Conservation (phyloP, 2,329 filamentous ascomycete species). For the Aspergillus luchuensis region DNA sequence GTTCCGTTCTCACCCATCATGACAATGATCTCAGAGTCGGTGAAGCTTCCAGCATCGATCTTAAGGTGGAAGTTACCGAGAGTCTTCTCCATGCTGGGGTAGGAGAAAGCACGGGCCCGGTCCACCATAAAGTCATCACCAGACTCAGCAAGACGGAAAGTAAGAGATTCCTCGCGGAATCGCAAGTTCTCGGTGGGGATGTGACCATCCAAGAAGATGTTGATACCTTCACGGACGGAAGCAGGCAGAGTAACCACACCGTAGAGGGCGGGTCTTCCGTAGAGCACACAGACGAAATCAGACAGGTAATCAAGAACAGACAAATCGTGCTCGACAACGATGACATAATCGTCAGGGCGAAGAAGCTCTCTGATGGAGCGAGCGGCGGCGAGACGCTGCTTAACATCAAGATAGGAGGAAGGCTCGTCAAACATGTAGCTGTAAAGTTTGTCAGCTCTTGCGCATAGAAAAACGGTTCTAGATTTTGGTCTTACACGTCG, state of each 20-base stretch:
- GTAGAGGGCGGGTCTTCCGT: constrained; percentile 92
- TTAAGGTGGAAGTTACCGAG: constrained; percentile 83
- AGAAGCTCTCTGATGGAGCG: constrained; percentile 90
- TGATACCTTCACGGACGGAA: constrained; percentile 98
- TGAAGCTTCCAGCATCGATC: constrained; percentile 83
- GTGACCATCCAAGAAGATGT: constrained; percentile 97
- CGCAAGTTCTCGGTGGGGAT: constrained; percentile 98
- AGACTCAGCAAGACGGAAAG: constrained; percentile 89
- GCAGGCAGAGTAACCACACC: constrained; percentile 95
- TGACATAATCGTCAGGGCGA: constrained; percentile 88
- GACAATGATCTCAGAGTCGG: constrained; percentile 97
- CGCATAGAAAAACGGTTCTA: background rate
- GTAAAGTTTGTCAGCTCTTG: constrained; percentile 19
- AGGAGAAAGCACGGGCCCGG: constrained; percentile 80
- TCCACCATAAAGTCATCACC: constrained; percentile 86
- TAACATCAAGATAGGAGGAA: constrained; percentile 98
- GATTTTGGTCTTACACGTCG: constrained; percentile 65
- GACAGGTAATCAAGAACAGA: constrained; percentile 98
- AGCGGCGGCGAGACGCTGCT: constrained; percentile 92
- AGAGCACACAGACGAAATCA: constrained; percentile 96
- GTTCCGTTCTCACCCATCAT: constrained; percentile 99
- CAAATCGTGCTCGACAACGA: constrained; percentile 98
- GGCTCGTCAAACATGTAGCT: constrained; percentile 99
- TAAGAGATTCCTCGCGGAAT: constrained; percentile 95
- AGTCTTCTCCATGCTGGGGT: constrained; percentile 91